phyloP scores from a whole-genome alignment of 1,284 basidiomycete species.

The Thecaphora thlaspeos region DNA sequence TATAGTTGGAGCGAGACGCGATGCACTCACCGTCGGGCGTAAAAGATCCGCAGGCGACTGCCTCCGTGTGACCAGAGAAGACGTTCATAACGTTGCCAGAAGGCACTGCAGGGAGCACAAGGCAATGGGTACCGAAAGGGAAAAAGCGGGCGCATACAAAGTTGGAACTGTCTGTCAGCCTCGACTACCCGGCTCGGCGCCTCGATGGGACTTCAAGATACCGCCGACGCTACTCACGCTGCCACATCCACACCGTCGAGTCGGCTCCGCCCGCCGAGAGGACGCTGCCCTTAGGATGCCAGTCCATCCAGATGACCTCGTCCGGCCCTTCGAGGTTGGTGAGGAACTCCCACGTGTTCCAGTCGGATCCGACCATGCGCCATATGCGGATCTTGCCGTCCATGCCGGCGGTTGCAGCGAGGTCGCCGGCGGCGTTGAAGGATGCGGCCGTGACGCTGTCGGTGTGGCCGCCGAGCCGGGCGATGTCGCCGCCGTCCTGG shows the following conservation, averaged over 20 bases:
- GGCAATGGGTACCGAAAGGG: no score
- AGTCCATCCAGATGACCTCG: slow-evolving; percentile 90
- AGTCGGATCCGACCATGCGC: slow-evolving; percentile 65
- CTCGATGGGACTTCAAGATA: no score
- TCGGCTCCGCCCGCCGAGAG: slow-evolving; percentile 90
- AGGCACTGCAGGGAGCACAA: slow-evolving; percentile 67
- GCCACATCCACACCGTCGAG: slow-evolving; percentile 96
- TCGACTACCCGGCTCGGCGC: no score
- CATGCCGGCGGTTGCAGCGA: slow-evolving; percentile 94
- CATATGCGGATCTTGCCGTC: slow-evolving; percentile 91
- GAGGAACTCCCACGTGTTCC: slow-evolving; percentile 83
- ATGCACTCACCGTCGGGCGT: slow-evolving; percentile 83
- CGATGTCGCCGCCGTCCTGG: slow-evolving; percentile 75
- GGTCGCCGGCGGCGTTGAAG: slow-evolving; percentile 84
- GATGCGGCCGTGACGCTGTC: slow-evolving; percentile 81
- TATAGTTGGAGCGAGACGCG: no score
- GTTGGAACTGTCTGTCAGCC: no score
- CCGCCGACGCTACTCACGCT: slow-evolving; percentile 69
- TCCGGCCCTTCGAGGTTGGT: slow-evolving; percentile 88
- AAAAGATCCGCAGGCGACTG: slow-evolving; percentile 85
- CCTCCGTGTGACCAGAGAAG: slow-evolving; percentile 82
- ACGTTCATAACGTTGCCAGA: slow-evolving; percentile 93
- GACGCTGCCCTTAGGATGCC: slow-evolving; percentile 92
- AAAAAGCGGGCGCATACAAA: no score
- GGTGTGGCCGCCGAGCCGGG: slow-evolving; percentile 82